Evolutionary conservation across 768 basidiomycete genomes (phyloP).

Genomic region (Termitomyces sp.): DNA sequence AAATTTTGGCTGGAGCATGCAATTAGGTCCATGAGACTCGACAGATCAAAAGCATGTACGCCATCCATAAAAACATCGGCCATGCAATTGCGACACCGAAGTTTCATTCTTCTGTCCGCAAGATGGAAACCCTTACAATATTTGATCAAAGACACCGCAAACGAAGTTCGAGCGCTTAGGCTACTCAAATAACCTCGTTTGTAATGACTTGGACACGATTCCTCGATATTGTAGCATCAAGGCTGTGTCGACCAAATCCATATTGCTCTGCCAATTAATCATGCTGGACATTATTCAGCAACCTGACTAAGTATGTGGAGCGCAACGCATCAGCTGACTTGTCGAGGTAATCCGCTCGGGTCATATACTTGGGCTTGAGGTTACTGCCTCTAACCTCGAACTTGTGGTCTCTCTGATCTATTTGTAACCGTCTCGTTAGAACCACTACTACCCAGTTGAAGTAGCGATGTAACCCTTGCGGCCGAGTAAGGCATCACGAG

Average conservation of each 20-base stretch:
- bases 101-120: too few relatives aligned
- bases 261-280: not conserved
- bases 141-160: not conserved
- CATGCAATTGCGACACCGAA: too few relatives aligned
- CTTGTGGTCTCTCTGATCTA: not conserved
- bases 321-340: not conserved
- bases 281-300: not conserved
- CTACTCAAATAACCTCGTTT: too few relatives aligned
- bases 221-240: not conserved
- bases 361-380: not conserved
- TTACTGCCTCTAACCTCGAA: not conserved
- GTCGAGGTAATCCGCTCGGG: not conserved
- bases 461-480: not conserved
- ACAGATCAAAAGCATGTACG: too few relatives aligned
- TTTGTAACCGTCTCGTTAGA: not conserved
- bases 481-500: not conserved
- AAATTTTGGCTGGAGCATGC: too few relatives aligned
- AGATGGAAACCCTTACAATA: too few relatives aligned
- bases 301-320: not conserved
- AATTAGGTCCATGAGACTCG: too few relatives aligned
- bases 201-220: too few relatives aligned
- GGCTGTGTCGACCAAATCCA: not conserved
- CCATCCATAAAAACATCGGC: too few relatives aligned
- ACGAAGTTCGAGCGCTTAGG: not conserved
- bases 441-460: not conserved